Evolutionary conservation across 345 rosid species (phyloP), one percentile per base, ranked within the genome.

Genomic region (Eucalyptus urophylla): DNA sequence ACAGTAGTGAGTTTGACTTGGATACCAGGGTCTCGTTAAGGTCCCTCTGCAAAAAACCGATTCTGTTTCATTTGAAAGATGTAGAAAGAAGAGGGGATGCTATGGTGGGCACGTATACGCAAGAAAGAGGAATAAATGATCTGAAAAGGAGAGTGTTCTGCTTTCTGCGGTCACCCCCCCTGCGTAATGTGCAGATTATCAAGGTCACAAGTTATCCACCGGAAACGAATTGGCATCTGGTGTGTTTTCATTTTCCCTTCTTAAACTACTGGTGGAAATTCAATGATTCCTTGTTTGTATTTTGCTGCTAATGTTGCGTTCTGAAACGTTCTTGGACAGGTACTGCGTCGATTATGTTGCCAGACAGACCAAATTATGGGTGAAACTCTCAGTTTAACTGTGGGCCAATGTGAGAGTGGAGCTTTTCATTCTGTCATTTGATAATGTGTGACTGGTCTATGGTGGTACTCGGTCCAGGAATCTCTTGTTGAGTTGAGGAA

Each of bases 171-270:
- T 91, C 94, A 3, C 95, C 93, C 89, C 97, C 97, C 54, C 90
- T 97, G 89, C 97, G 85, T 25, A 85, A 92, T 17, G 94, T 96
- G 49, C 92, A 93, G 90, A 91, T 89, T 49, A 96, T 97, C 89
- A 94, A 93, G 88, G 96, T 96, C 88, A 33, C 91, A 88, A 97
- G 94, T 50, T 86, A 92, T 89, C 97, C 96, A 90, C 92, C 91
- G 37, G 89, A 88, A 88, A 94, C 93, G 93, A 94, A 90, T 44
- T 96, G 99, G 99, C 98, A 96, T 93, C 90, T 94, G 99, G 99
- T 95, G 93, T 91, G 95, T 83, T 49, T 45, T 76, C 54, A 86
- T 80, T 21, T 89, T 17, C 56, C 43, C 17, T 50, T 53, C 21
- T 27, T 33, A 47, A 45, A 29, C 45, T 49, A 22, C 50, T 14